Percentiles rank a stretch among this genome's conserved stretches.
Conservation (phyloP, 345 rosid genomes). For the Camelina laxa region DNA sequence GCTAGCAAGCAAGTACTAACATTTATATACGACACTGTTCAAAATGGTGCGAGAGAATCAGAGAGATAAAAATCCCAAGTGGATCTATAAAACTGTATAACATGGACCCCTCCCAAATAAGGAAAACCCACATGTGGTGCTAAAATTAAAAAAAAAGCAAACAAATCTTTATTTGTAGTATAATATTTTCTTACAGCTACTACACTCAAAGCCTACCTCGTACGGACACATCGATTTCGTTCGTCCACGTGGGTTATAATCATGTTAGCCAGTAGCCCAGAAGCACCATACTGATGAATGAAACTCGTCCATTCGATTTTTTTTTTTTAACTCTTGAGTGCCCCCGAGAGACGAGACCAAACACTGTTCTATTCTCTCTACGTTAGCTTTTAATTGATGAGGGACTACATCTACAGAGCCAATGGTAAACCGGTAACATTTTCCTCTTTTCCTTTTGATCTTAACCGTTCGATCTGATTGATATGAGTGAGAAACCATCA, state of each 20-base stretch:
- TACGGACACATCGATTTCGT: constrained; percentile 19
- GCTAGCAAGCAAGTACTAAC: constrained; percentile 4
- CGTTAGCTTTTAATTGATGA: constrained; percentile 2
- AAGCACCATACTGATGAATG: neutral
- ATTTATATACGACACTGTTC: neutral
- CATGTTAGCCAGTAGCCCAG: neutral
- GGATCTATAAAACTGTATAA: constrained; percentile 16
- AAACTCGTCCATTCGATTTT: constrained; percentile 11
- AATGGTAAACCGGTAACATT: too few species aligned
- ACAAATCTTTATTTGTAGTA: neutral
- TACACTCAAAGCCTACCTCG: constrained; percentile 24
- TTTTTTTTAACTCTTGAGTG: neutral
- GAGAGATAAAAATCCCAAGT: constrained; percentile 20
- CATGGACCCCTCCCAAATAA: constrained; percentile 30
- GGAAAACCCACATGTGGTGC: constrained; percentile 15
- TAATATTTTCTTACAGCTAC: constrained; percentile 27
- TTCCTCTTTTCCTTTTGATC: neutral
- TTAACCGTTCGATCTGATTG: constrained; percentile 22
- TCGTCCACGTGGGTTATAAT: constrained; percentile 3
- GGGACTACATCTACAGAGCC: neutral
- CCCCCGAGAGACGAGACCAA: neutral
- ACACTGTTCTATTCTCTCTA: constrained; percentile 13
- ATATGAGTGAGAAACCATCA: neutral
- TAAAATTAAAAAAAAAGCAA: constrained; percentile 17
- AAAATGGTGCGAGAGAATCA: constrained; percentile 8